Conservation (phyloP, 306 rosid genomes). For the Geum urbanum region DNA sequence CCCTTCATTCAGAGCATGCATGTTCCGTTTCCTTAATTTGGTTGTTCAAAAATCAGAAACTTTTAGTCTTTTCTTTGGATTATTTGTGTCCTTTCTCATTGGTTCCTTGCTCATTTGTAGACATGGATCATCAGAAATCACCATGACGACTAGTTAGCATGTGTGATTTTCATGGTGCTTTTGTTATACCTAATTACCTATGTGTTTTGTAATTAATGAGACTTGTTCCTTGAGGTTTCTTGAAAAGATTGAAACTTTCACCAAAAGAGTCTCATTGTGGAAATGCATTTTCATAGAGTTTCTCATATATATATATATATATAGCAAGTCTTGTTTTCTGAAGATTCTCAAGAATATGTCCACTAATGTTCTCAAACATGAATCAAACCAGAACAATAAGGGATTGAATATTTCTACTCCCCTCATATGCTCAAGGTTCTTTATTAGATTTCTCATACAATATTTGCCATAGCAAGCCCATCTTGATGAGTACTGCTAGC, state of each 20-base stretch:
- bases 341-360: too few species aligned
- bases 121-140: background rate
- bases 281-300: too few species aligned
- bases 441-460: background rate
- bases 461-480: background rate
- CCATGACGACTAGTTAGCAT: background rate
- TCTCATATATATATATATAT: too few species aligned
- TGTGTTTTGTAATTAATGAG: background rate
- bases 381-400: background rate
- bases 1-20: conserved; percentile 19
- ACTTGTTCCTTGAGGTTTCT: background rate
- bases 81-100: background rate
- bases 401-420: background rate
- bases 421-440: background rate
- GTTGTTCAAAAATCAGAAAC: conserved; percentile 19
- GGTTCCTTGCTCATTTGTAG: background rate
- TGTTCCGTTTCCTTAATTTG: conserved; percentile 9
- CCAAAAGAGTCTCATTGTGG: background rate
- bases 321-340: too few species aligned
- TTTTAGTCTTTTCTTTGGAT: conserved; percentile 30
- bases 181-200: background rate
- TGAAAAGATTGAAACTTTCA: background rate
- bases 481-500: background rate
- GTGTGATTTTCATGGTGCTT: background rate
- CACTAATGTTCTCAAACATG: too few species aligned